These are phyloP conservation scores for Kazachstania sp. DNA, from an alignment of 1,139 yeast species.

Conservation along the genomic window DNA sequence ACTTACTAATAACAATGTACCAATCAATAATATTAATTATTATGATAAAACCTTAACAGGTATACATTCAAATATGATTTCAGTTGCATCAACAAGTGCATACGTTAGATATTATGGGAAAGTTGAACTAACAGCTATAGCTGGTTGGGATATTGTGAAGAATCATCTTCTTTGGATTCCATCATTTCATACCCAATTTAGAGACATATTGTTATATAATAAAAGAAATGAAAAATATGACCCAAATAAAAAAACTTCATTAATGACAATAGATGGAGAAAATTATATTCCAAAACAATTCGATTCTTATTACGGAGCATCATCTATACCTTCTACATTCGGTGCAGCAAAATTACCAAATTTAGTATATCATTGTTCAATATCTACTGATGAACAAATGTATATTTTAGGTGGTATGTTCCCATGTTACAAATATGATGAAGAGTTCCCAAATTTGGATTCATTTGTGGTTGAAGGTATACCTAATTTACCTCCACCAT, in stretches of 20 bases:
- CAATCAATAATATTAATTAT: not conserved
- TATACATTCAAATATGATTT: slow-evolving; percentile 2
- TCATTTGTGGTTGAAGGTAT: slow-evolving; percentile 32
- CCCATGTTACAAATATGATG: slow-evolving; percentile 28
- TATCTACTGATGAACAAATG: slow-evolving; percentile 29
- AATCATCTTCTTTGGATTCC: slow-evolving; percentile 11
- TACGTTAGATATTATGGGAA: slow-evolving; percentile 10
- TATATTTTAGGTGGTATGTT: slow-evolving; percentile 37
- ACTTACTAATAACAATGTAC: slow-evolving; percentile 2
- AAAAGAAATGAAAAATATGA: slow-evolving; percentile 2
- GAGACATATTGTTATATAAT: slow-evolving; percentile 3
- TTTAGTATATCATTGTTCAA: slow-evolving; percentile 34
- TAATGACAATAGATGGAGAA: slow-evolving; percentile 10
- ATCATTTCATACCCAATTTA: slow-evolving; percentile 2
- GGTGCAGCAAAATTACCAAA: slow-evolving; percentile 32
- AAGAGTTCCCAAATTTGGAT: slow-evolving; percentile 28
- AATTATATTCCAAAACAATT: slow-evolving; percentile 10
- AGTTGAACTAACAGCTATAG: slow-evolving; percentile 6
- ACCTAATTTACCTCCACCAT: slow-evolving; percentile 37
- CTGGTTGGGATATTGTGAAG: slow-evolving; percentile 7
- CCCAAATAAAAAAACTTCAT: slow-evolving; percentile 5
- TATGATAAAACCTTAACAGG: not conserved
- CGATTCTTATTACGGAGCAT: slow-evolving; percentile 11
- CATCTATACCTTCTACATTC: slow-evolving; percentile 30
- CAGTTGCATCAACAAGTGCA: slow-evolving; percentile 3